Evolutionary conservation across 345 rosid genomes (phyloP), one percentile per base, ranked within the genome.

Genomic region (Jatropha curcas): DNA sequence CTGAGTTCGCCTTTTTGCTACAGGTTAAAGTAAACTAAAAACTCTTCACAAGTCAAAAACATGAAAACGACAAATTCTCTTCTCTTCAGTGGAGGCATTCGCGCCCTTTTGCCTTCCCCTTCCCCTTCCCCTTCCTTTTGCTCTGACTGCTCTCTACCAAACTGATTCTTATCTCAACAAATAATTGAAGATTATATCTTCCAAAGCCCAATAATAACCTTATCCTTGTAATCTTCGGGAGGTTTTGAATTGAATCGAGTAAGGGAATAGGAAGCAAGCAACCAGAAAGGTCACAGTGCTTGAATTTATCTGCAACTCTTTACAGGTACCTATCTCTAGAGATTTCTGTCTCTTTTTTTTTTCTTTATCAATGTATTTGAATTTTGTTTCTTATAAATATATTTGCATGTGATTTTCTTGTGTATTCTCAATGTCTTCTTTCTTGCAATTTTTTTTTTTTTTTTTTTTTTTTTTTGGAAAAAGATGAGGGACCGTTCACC

Each of bases 1-100:
- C 14, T 55, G n/a, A n/a, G n/a, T n/a, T n/a, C n/a, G n/a, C n/a
- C n/a, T n/a, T n/a, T 1, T 14, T 55, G 28, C 5, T 1, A 24
- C 28, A 24, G 59, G 22, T 22, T 52, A 52, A 52, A 52, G 57
- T 52, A 55, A 55, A 55, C 59, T 22, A n/a, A 30, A 24, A 55
- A 55, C 30, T 55, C 59, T 55, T 55, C 28, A 7, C 14, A 55
- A 55, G 59, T 55, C 59, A 55, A 55, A 55, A 55, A 55, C 27
- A 53, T 9, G 13, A 22, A 55, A 55, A 24, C 13, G 59, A 55
- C 59, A 25, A 25, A 9, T 55, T 55, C 59, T 53, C 57, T 52
- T 5, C 57, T 7, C 27, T 24, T 55, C 59, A 7, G 16, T 55
- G 27, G 6, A 27, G 19, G 6, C 64, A 17, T 60, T 60, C 41